These are phyloP conservation scores for Penicillium samsonianum DNA, from an alignment of 495 filamentous ascomycete genomes.

Conservation along the genomic window DNA sequence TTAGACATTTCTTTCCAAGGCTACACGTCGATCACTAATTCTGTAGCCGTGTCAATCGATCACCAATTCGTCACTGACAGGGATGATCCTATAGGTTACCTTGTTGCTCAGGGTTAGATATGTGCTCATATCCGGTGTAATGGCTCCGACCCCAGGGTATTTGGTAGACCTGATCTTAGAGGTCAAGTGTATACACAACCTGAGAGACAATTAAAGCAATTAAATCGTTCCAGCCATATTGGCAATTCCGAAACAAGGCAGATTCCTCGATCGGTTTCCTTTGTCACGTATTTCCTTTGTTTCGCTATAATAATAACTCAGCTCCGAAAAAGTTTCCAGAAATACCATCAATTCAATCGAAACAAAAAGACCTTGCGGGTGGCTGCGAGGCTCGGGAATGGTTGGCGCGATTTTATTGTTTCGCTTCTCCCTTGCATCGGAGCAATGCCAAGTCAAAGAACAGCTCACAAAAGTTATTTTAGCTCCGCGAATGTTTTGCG, in stretches of 20 bases:
- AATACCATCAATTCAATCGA: constrained; percentile 3
- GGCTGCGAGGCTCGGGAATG: constrained; percentile 10
- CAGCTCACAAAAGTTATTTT: constrained; percentile 14
- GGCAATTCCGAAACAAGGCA: neutral
- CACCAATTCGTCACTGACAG: constrained; percentile 27
- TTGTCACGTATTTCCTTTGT: constrained; percentile 1
- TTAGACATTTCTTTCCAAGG: neutral
- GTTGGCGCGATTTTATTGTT: constrained; percentile 11
- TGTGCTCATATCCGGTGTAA: neutral
- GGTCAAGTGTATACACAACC: neutral
- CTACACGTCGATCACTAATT: constrained; percentile 20
- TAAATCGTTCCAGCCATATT: constrained; percentile 1
- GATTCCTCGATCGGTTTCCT: neutral
- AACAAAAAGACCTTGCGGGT: constrained; percentile 12
- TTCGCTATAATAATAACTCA: neutral
- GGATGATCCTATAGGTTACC: constrained; percentile 22
- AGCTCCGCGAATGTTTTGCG: constrained; percentile 7
- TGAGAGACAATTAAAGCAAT: neutral
- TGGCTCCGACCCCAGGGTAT: neutral
- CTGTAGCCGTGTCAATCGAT: constrained; percentile 22
- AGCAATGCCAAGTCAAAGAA: constrained; percentile 23
- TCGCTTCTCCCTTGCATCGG: constrained; percentile 31
- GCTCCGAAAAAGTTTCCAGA: neutral
- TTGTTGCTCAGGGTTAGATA: constrained; percentile 2
- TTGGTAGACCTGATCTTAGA: neutral